Percentiles rank a stretch among this genome's conserved stretches.
Evolutionary conservation across 257 asterid species (phyloP).

Genomic region (Nicotiana benthamiana): DNA sequence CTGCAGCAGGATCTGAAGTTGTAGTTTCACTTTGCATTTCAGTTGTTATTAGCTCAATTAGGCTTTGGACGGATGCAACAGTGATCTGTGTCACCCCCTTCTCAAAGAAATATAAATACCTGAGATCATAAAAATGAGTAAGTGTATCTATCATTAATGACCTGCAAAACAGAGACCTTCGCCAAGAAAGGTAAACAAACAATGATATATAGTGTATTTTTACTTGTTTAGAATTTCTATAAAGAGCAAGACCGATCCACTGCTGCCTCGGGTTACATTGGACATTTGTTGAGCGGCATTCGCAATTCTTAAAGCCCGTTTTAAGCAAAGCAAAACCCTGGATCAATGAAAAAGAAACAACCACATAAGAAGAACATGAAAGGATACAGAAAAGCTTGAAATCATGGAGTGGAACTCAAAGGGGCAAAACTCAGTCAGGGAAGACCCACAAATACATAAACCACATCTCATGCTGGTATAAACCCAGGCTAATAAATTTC

Average conservation of each 20-base stretch:
- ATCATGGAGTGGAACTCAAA: neutral
- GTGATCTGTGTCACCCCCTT: constrained; percentile 79
- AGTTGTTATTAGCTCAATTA: constrained; percentile 68
- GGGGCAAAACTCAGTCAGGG: neutral
- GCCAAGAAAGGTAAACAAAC: no score
- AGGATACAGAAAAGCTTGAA: neutral
- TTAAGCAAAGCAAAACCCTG: constrained; percentile 94
- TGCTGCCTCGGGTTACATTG: constrained; percentile 77
- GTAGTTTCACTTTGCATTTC: constrained; percentile 64
- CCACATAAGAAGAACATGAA: neutral
- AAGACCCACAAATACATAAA: neutral
- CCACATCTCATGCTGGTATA: neutral
- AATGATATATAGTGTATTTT: constrained; percentile 8
- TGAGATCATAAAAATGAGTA: constrained; percentile 15
- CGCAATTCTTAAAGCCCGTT: constrained; percentile 92
- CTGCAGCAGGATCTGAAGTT: constrained; percentile 65
- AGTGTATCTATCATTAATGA: neutral
- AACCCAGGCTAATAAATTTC: neutral
- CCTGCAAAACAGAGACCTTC: no score
- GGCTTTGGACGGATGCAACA: constrained; percentile 73
- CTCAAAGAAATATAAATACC: constrained; percentile 95
- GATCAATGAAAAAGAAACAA: constrained; percentile 9
- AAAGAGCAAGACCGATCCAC: constrained; percentile 73
- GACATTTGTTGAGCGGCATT: constrained; percentile 98
- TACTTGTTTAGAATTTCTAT: constrained; percentile 96